Conservation (phyloP, 2,329 filamentous ascomycete species). For the Pezicula carpinea region DNA sequence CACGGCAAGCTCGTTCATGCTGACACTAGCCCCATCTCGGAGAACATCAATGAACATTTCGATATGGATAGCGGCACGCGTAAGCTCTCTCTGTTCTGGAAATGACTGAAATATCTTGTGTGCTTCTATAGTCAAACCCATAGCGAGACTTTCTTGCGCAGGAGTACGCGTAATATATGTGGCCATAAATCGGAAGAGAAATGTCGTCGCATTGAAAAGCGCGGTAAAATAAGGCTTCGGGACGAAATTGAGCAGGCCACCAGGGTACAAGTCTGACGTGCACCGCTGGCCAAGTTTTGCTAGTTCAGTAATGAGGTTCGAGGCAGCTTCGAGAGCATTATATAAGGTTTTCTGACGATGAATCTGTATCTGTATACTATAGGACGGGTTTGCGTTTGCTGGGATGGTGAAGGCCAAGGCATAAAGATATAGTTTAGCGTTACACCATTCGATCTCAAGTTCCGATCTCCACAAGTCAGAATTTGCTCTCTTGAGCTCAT, state of each 20-base stretch:
- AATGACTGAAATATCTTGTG: constrained; percentile 5
- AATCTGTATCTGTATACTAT: constrained; percentile 3
- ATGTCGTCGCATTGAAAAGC: constrained; percentile 6
- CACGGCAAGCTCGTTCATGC: constrained; percentile 4
- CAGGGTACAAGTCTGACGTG: constrained; percentile 1
- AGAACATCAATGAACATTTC: constrained; percentile 4
- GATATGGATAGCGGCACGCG: constrained; percentile 4
- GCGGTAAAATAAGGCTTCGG: constrained; percentile 4
- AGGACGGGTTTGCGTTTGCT: neutral
- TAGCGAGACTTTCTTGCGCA: neutral
- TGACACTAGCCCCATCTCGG: neutral
- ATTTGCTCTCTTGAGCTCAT: constrained; percentile 1
- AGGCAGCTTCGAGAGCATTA: constrained; percentile 1
- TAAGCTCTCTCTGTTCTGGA: constrained; percentile 4
- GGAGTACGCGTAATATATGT: constrained; percentile 1
- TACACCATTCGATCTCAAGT: constrained; percentile 5
- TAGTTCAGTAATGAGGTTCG: constrained; percentile 1
- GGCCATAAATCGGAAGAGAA: constrained; percentile 6
- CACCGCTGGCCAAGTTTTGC: constrained; percentile 1
- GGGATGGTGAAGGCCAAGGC: constrained; percentile 2
- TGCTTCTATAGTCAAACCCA: constrained; percentile 2
- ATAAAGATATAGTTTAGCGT: constrained; percentile 5
- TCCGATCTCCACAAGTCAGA: constrained; percentile 2
- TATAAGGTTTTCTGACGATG: neutral
- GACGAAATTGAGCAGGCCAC: constrained; percentile 4